A percentile compares a stretch with the other conserved stretches of the same genome.
These are phyloP conservation scores for Sarcodon sp. DNA, from an alignment of 768 basidiomycete species.

Conservation along the genomic window DNA sequence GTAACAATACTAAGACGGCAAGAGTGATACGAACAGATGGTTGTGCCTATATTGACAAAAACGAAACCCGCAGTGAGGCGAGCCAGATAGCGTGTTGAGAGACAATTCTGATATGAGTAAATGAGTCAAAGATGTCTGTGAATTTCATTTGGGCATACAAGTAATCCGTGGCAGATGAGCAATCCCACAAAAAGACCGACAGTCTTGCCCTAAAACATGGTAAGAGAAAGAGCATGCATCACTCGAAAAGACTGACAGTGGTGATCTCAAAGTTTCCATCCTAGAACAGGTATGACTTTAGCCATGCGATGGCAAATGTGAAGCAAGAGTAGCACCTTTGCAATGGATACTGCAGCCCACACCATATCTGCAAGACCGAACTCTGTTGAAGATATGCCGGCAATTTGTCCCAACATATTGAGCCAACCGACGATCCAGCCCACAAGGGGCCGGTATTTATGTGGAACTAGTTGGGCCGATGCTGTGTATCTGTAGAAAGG, in stretches of 20 bases:
- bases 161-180: conserved; percentile 63
- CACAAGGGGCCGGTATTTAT: conserved; percentile 50
- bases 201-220: conserved; percentile 29
- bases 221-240: too few relatives aligned
- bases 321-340: conserved; percentile 22
- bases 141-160: conserved; percentile 25
- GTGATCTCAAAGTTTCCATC: conserved; percentile 50
- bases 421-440: conserved; percentile 80
- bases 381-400: conserved; percentile 78
- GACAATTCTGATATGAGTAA: conserved; percentile 34
- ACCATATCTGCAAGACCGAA: conserved; percentile 76
- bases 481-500: conserved; percentile 51
- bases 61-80: conserved; percentile 66
- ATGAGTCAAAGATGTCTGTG: not conserved
- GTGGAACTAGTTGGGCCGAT: conserved; percentile 61
- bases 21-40: conserved; percentile 33
- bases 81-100: conserved; percentile 67
- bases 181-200: conserved; percentile 72
- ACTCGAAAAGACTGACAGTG: conserved; percentile 14
- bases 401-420: conserved; percentile 75
- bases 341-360: conserved; percentile 59
- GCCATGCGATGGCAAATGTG: conserved; percentile 2
- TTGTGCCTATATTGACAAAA: conserved; percentile 78
- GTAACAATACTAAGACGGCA: not conserved
- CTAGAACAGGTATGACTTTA: conserved; percentile 11